Evolutionary conservation across 2,329 filamentous ascomycete species (phyloP), one percentile per base, ranked within the genome.

Genomic region (Aureobasidium subglaciale): DNA sequence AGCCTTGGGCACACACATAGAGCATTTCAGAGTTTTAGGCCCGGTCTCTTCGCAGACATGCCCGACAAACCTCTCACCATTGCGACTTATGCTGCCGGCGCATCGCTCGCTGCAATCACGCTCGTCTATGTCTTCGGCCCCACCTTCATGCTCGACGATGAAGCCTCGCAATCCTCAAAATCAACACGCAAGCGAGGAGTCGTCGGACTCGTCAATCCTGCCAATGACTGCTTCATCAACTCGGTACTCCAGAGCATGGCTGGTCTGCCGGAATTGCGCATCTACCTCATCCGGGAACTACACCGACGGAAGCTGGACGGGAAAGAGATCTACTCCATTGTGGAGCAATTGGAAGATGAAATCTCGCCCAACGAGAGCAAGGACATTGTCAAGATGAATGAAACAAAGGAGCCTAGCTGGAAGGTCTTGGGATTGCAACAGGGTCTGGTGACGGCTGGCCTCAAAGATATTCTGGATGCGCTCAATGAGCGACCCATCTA

Each of bases 121-220:
- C 82, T 97, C 57, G 88, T 97, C 69, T 99, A 97, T 73, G 92
- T 97, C 64, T 97, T 99, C 73, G 90, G 87, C 8, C 93, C 93
- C n/a, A 97, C 91, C 52, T 97, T 92, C 72, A 88, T 95, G 65
- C 86, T 97, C 70, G 92, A 99, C 73, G 84, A 86, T 67, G 87
- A 93, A 56, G 80, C 85, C 50, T 76, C 77, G 22, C 73, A 71
- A 57, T 75, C 71, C 59, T 81, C 80, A 55, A 73, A 70, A 59
- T 81, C 79, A 57, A 74, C 75, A 60, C 84, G 88, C 63, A 93
- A 90, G 72, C 92, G 89, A 67, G 88, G 88, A 58, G 88, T 95
- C 40, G 90, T 97, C 55, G 93, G 93, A 35, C 79, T 97, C 56
- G 78, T 79, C 53, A 99, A 99, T 71, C 85, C 89, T 8, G 93